phyloP scores from a whole-genome alignment of 257 asterid species.

The Ehretia macrophylla region DNA sequence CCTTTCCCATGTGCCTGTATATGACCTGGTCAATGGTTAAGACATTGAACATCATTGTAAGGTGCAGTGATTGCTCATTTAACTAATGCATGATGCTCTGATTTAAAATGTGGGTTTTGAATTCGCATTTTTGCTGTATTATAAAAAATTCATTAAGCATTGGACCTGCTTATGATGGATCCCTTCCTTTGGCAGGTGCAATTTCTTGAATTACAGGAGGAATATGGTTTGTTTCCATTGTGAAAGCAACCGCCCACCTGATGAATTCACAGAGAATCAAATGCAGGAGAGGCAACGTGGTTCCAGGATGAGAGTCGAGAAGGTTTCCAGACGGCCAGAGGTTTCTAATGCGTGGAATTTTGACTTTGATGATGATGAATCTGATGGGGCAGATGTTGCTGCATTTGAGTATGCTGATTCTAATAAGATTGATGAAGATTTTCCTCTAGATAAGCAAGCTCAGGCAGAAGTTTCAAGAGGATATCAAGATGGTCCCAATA shows the following conservation, averaged over 20 bases:
- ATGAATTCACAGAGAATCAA: slow-evolving; percentile 56
- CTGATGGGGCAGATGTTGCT: slow-evolving; percentile 98
- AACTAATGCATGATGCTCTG: background rate
- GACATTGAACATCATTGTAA: too few relatives aligned
- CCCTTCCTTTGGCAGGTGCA: slow-evolving; percentile 64
- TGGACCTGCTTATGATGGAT: slow-evolving; percentile 13
- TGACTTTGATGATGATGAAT: slow-evolving; percentile 93
- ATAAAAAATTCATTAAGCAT: background rate
- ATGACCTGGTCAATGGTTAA: too few relatives aligned
- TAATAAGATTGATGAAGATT: slow-evolving; percentile 40
- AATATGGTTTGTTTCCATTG: slow-evolving; percentile 90
- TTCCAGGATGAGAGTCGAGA: slow-evolving; percentile 42
- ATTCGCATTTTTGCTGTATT: background rate
- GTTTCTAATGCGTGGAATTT: slow-evolving; percentile 90
- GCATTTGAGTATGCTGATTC: slow-evolving; percentile 93
- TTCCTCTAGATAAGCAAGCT: slow-evolving; percentile 31
- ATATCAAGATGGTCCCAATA: slow-evolving; percentile 34
- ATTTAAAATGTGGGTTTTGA: background rate
- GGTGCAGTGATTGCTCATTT: too few relatives aligned
- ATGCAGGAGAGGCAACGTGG: slow-evolving; percentile 45
- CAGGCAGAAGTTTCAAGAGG: slow-evolving; percentile 34
- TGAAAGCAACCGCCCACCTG: slow-evolving; percentile 89
- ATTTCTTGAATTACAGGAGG: slow-evolving; percentile 92
- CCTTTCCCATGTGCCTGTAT: too few relatives aligned
- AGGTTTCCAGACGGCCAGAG: slow-evolving; percentile 39